Percentiles rank a stretch among this genome's conserved stretches.
Conservation (phyloP, 1,139 yeast genomes). For the Blastobotrys arbuscula region DNA sequence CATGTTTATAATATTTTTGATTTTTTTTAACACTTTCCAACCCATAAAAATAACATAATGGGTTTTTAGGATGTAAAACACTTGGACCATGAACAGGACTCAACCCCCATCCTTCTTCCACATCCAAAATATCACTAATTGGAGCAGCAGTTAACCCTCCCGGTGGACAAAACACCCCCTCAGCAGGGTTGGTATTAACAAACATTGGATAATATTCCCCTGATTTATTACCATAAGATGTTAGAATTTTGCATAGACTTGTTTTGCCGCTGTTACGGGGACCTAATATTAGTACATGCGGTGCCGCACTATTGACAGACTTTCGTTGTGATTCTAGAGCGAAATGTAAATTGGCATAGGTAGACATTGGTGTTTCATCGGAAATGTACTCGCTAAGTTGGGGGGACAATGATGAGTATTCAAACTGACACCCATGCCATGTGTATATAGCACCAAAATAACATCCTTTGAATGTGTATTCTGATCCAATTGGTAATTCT, state of each 20-base stretch:
- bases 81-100: constrained; percentile 86
- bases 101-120: constrained; percentile 82
- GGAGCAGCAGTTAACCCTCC: constrained; percentile 86
- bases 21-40: constrained; percentile 56
- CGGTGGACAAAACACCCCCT: constrained; percentile 74
- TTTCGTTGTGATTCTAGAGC: constrained; percentile 59
- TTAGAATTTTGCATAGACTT: constrained; percentile 58
- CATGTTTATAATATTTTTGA: constrained; percentile 52
- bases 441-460: constrained; percentile 54
- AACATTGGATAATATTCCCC: constrained; percentile 54
- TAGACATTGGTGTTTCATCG: constrained; percentile 63
- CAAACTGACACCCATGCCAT: constrained; percentile 47
- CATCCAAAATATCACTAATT: constrained; percentile 71
- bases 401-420: constrained; percentile 31
- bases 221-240: constrained; percentile 72
- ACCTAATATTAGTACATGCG: constrained; percentile 72
- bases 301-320: constrained; percentile 32
- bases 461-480: constrained; percentile 54
- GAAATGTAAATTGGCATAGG: constrained; percentile 66
- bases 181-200: constrained; percentile 79
- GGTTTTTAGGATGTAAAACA: constrained; percentile 77
- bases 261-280: constrained; percentile 74
- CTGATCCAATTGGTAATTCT: constrained; percentile 71
- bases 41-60: constrained; percentile 77
- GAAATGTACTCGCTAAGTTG: constrained; percentile 55